Percentiles rank a stretch among this genome's conserved stretches.
These are phyloP conservation scores for Larix sibirica DNA, from an alignment of 83 land plant species.

Conservation along the genomic window DNA sequence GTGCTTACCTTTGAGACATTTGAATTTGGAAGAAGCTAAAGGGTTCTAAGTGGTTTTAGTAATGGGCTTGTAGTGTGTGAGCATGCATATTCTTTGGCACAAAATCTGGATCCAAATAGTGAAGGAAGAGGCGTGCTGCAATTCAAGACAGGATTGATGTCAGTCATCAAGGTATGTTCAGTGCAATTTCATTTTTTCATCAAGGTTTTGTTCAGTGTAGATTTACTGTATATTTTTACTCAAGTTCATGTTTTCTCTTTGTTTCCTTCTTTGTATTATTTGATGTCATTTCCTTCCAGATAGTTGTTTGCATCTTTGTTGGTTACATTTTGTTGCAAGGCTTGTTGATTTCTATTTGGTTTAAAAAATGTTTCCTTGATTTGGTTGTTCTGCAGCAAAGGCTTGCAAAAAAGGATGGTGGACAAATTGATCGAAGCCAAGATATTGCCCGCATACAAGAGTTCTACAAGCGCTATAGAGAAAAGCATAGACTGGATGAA, in stretches of 20 bases:
- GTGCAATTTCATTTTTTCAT: background rate
- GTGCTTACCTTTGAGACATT: background rate
- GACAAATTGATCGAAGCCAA: conserved; percentile 76
- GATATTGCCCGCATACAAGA: conserved; percentile 71
- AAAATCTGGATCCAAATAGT: conserved; percentile 77
- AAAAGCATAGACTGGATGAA: conserved; percentile 71
- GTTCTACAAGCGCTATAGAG: conserved; percentile 74
- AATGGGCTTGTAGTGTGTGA: conserved; percentile 59
- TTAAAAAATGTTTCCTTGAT: background rate
- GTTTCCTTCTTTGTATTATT: background rate
- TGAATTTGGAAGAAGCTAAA: background rate
- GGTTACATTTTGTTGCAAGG: background rate
- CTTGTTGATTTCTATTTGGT: background rate
- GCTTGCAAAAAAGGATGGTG: conserved; percentile 70
- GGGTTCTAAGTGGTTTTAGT: conserved; percentile 5
- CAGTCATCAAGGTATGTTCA: conserved; percentile 63
- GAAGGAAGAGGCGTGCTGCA: conserved; percentile 86
- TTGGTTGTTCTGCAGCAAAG: conserved; percentile 75
- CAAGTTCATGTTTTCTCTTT: conserved; percentile 4
- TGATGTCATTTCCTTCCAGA: background rate
- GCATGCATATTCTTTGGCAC: conserved; percentile 81
- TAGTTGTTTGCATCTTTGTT: background rate
- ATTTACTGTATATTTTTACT: background rate
- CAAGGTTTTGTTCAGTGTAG: background rate
- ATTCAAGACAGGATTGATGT: conserved; percentile 83